Evolutionary conservation across 2,329 filamentous ascomycete genomes (phyloP), one percentile per base, ranked within the genome.

Genomic region (Cladosporium colombiae): DNA sequence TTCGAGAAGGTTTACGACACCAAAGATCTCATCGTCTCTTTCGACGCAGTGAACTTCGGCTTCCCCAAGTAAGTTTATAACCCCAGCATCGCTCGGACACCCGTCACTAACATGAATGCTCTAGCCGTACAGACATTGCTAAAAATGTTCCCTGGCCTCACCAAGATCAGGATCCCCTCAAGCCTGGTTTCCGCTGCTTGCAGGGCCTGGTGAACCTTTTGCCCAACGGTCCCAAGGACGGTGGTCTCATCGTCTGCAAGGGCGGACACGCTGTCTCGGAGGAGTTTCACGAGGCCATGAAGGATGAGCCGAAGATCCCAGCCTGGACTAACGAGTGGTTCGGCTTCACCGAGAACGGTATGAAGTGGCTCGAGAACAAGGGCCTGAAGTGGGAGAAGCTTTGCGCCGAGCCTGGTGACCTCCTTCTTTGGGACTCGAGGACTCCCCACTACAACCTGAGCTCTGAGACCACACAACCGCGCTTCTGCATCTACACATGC

Each of bases 191-290:
- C 71, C 78, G 81, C 2, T 85, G 83, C 68, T 75, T 83, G 2
- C 83, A 85, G 66, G 83, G 83, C 5, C 75, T 85, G 0, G 80
- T 85, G 1, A 85, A 85, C 70, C 68, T 82, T 7, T 66, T 75
- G 3, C 75, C 73, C 2, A 76, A 75, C 29, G 77, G 78, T 0
- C 75, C 75, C 1, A 69, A 78, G 7, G 77, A 79, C 64, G 78
- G 77, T 21, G 72, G 76, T 69, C 70, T 79, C 67, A 76, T 78
- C 46, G 77, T 76, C 8, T 76, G 72, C 65, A 74, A 74, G 27
- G 75, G 76, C 8, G 72, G 67, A 7, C 76, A 78, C 40, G 56
- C 70, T 14, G 65, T 76, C 0, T 74, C 70, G 13, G 72, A 76
- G 21, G 73, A 78, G 58, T 79, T 77, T 64, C 69, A 78, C 71